Percentiles rank a stretch among this genome's conserved stretches.
phyloP scores from a whole-genome alignment of 768 basidiomycete genomes.

The Suillus alpinus region DNA sequence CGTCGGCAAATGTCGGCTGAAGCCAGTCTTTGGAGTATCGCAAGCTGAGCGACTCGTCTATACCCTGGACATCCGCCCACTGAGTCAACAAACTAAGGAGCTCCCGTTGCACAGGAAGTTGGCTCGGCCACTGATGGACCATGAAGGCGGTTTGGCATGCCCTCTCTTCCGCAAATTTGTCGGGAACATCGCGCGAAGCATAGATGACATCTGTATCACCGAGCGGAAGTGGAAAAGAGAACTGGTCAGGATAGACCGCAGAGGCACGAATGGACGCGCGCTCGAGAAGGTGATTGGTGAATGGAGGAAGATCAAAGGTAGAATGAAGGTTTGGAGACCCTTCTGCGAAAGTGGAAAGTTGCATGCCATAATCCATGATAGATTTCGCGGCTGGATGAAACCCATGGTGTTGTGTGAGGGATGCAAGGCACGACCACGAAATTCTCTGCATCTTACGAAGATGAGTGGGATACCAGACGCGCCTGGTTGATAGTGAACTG shows the following conservation, averaged over 20 bases:
- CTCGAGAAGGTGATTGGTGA: slow-evolving; percentile 11
- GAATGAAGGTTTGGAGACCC: not conserved
- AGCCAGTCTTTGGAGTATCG: slow-evolving; percentile 31
- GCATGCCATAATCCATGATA: slow-evolving; percentile 28
- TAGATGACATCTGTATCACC: slow-evolving; percentile 11
- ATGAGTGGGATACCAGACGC: slow-evolving; percentile 38
- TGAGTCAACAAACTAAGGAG: not conserved
- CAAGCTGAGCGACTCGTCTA: slow-evolving; percentile 5
- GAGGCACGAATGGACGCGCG: slow-evolving; percentile 18
- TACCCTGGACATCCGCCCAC: not conserved
- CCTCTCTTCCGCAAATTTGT: not conserved
- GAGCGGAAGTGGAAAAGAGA: not conserved
- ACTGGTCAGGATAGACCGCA: slow-evolving; percentile 13
- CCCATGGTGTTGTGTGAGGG: slow-evolving; percentile 30
- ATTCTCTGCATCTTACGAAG: slow-evolving; percentile 30
- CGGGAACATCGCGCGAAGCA: not conserved
- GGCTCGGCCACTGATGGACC: slow-evolving; percentile 1
- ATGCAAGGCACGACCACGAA: slow-evolving; percentile 22
- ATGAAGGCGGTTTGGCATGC: not conserved
- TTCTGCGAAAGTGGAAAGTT: slow-evolving; percentile 13
- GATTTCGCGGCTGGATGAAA: slow-evolving; percentile 21
- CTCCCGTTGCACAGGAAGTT: not conserved
- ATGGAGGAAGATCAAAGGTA: slow-evolving; percentile 8
- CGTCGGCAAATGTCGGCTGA: slow-evolving; percentile 9
- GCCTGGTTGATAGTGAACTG: slow-evolving; percentile 30